These are phyloP conservation scores for Polytrichum formosum DNA, from an alignment of 225 moss, liverwort and hornwort genomes.

Conservation along the genomic window DNA sequence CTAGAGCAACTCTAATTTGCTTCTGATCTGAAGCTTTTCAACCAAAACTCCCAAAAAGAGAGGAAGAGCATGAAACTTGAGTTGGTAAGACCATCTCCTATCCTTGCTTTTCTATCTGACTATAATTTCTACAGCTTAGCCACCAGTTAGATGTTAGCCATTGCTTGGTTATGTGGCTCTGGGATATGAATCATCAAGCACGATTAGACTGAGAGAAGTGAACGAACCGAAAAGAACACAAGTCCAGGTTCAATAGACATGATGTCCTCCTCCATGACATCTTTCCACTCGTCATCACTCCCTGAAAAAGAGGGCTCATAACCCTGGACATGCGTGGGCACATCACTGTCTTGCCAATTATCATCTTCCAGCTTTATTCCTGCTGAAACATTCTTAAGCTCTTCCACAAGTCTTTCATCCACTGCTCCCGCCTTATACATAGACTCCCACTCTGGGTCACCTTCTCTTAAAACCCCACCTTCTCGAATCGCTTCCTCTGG, in stretches of 20 bases:
- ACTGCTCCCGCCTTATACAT: constrained; percentile 35
- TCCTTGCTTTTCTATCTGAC: no score
- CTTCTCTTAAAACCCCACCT: constrained; percentile 34
- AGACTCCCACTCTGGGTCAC: constrained; percentile 53
- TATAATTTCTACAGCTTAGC: no score
- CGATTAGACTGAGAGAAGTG: neutral
- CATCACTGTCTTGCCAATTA: constrained; percentile 13
- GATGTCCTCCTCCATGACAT: constrained; percentile 84
- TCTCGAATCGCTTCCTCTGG: constrained; percentile 37
- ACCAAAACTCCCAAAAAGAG: no score
- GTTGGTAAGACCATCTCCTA: no score
- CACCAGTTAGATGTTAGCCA: no score
- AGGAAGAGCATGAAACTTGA: no score
- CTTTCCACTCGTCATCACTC: constrained; percentile 44
- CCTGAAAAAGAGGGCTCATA: constrained; percentile 27
- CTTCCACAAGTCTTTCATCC: constrained; percentile 38
- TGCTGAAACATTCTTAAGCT: constrained; percentile 27
- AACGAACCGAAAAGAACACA: constrained; percentile 79
- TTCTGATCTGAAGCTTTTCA: no score
- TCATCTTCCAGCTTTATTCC: constrained; percentile 18
- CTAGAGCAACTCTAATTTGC: neutral
- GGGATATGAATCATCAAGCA: no score
- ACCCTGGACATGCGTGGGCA: constrained; percentile 9
- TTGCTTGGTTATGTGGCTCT: no score
- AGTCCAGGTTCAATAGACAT: constrained; percentile 75